These are phyloP conservation scores for Zychaea mexicana DNA, from an alignment of 371 early-diverging fungal species.

Conservation along the genomic window DNA sequence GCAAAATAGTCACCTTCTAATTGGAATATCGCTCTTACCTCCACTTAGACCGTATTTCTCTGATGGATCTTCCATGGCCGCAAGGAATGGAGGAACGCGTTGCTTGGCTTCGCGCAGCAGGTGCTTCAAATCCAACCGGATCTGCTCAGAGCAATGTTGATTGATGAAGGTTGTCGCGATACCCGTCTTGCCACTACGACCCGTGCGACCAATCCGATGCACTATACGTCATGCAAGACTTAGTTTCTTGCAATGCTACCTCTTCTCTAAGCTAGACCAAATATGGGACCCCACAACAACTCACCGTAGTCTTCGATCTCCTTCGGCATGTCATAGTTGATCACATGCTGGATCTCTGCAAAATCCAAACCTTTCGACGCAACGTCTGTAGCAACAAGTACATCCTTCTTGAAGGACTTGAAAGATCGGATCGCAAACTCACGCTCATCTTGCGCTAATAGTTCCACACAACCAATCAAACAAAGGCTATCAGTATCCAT, in stretches of 20 bases:
- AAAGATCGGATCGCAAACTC: constrained; percentile 82
- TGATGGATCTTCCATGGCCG: constrained; percentile 85
- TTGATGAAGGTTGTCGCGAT: constrained; percentile 97
- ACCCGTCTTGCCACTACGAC: constrained; percentile 97
- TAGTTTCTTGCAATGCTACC: no score
- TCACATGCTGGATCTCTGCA: constrained; percentile 89
- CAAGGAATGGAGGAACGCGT: constrained; percentile 85
- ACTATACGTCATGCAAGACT: constrained; percentile 8
- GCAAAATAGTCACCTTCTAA: not conserved
- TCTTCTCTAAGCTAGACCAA: no score
- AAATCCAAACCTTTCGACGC: constrained; percentile 94
- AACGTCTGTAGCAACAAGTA: constrained; percentile 93
- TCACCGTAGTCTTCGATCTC: constrained; percentile 94
- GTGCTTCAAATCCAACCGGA: constrained; percentile 91
- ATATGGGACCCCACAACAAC: no score
- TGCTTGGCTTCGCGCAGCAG: constrained; percentile 93
- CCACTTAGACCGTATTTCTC: constrained; percentile 76
- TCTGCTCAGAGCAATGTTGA: constrained; percentile 81
- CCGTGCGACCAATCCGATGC: constrained; percentile 52
- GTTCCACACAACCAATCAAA: not conserved
- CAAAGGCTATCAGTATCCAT: not conserved
- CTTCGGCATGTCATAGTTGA: constrained; percentile 96
- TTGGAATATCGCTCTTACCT: constrained; percentile 28
- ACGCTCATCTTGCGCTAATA: constrained; percentile 78
- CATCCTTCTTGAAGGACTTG: constrained; percentile 81